These are phyloP conservation scores for Paraphoma chrysanthemicola DNA, from an alignment of 2,329 filamentous ascomycete genomes.

Conservation along the genomic window DNA sequence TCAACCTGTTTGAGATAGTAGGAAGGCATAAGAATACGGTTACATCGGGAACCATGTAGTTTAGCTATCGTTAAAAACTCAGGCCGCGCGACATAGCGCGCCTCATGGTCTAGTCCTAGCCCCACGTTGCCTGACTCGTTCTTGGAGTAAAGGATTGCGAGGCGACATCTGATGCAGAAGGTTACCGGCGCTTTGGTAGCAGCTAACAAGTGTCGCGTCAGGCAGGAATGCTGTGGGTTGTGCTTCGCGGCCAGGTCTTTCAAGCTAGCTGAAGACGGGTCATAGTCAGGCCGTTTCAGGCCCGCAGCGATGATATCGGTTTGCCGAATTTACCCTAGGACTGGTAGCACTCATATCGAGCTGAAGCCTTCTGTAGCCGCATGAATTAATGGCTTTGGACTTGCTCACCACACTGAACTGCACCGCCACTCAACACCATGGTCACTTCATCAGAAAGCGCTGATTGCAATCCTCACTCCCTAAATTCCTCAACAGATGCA, in stretches of 20 bases:
- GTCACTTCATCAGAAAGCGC: background rate
- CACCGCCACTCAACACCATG: background rate
- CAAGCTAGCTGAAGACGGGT: background rate
- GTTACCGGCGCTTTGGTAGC: background rate
- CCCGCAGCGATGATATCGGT: background rate
- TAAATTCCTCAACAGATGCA: background rate
- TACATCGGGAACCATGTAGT: too few relatives aligned
- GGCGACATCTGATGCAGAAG: background rate
- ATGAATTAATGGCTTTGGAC: background rate
- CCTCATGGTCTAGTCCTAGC: too few relatives aligned
- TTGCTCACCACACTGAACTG: background rate
- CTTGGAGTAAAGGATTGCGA: background rate
- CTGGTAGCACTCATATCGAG: too few relatives aligned
- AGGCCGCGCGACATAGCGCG: too few relatives aligned
- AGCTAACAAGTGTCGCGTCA: background rate
- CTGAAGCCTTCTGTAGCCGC: too few relatives aligned
- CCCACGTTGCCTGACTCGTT: too few relatives aligned
- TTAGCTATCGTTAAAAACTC: too few relatives aligned
- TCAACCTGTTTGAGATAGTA: background rate
- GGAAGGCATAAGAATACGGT: too few relatives aligned
- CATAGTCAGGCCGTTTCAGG: background rate
- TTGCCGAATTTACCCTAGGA: background rate
- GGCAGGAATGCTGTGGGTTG: background rate
- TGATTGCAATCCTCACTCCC: background rate
- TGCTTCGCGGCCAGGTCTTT: background rate